A percentile compares a stretch with the other conserved stretches of the same genome.
These are phyloP conservation scores for Dipodascus albidus DNA, from an alignment of 805 yeast species.

Conservation along the genomic window DNA sequence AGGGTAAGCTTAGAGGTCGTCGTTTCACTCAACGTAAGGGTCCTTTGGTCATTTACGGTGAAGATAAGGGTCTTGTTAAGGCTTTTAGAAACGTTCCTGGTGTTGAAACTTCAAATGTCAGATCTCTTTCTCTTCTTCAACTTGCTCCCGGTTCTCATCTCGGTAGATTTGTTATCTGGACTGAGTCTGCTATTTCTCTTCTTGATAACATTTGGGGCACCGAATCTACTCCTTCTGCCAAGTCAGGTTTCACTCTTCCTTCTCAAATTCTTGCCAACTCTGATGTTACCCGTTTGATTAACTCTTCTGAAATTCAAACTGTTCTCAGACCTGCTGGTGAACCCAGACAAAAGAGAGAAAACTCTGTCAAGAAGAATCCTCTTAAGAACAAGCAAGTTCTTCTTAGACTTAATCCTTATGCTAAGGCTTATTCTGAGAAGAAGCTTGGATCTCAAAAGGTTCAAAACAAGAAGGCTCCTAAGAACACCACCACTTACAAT, in stretches of 20 bases:
- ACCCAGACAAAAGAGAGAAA: slow-evolving; percentile 83
- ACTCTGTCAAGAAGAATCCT: slow-evolving; percentile 98
- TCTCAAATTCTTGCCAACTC: slow-evolving; percentile 87
- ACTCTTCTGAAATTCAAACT: slow-evolving; percentile 98
- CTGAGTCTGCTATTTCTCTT: slow-evolving; percentile 95
- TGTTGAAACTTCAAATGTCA: slow-evolving; percentile 93
- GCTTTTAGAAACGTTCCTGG: slow-evolving; percentile 99
- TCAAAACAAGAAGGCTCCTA: slow-evolving; percentile 41
- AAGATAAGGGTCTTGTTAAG: slow-evolving; percentile 95
- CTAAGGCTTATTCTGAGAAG: slow-evolving; percentile 90
- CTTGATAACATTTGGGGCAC: slow-evolving; percentile 97
- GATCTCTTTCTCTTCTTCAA: slow-evolving; percentile 89
- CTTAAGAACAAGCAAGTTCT: slow-evolving; percentile 98
- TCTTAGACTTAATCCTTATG: slow-evolving; percentile 99
- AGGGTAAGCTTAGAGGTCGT: slow-evolving; percentile 99
- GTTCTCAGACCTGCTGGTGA: slow-evolving; percentile 95
- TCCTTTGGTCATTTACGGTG: slow-evolving; percentile 95
- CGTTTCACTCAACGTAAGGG: slow-evolving; percentile 99
- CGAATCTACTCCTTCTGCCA: slow-evolving; percentile 64
- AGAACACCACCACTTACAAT: slow-evolving; percentile 23
- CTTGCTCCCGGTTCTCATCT: slow-evolving; percentile 99
- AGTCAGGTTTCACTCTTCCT: slow-evolving; percentile 89
- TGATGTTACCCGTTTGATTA: slow-evolving; percentile 93
- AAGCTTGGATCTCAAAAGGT: slow-evolving; percentile 79
- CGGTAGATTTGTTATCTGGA: slow-evolving; percentile 99